Base-by-base conservation (phyloP, 73 alveolate species). In the Uronychia binucleata region DNA sequence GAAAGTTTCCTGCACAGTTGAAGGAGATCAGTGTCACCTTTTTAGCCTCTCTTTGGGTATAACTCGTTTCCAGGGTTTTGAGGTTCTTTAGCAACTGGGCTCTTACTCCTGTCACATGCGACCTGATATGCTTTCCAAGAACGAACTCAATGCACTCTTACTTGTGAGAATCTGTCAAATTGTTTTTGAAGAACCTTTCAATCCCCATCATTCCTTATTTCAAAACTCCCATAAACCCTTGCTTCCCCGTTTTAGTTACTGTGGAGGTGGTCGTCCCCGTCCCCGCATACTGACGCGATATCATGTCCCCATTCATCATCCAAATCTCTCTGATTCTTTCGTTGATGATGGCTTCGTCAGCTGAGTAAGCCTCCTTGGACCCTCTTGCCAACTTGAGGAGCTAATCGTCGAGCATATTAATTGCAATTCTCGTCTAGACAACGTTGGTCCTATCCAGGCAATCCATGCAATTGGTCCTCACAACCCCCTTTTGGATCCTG, bases 391-490 rank as follows among this genome's bases (percentile, higher is more conserved):
- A 19, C 19, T 46, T 46, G 67, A 46, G 5, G 19, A 46, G 67
- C 19, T 46, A 19, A 19, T 46, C 67, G 5, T 46, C 19, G 19
- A 46, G 67, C 67, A 88, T 82, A n/a, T 57, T 77, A 30, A 88
- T 59, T 14, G 86, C 95, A 0, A 95, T 82, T 30, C 86, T 90
- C 31, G 98, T 94, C 88, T 96, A 96, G 13, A 94, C 83, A 28
- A 97, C 96, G 84, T 97, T 97, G 5, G 99, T 96, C 88, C 99
- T 88, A 95, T 97, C 99, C 32, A 97, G 91, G 87, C 99, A 97
- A 88, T 97, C 99, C 59, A 97, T 82, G 84, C 99, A 97, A 84
- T 97, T 96, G 28, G 98, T 93, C 59, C 99, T 87, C 83, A 91
- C 90, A 0, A 95, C 92, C 58, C 99, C 99, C 85, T 81, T 91